Percentiles rank a stretch among this genome's conserved stretches.
phyloP scores from a whole-genome alignment of 2,329 filamentous ascomycete species.

The Nemania sp. region DNA sequence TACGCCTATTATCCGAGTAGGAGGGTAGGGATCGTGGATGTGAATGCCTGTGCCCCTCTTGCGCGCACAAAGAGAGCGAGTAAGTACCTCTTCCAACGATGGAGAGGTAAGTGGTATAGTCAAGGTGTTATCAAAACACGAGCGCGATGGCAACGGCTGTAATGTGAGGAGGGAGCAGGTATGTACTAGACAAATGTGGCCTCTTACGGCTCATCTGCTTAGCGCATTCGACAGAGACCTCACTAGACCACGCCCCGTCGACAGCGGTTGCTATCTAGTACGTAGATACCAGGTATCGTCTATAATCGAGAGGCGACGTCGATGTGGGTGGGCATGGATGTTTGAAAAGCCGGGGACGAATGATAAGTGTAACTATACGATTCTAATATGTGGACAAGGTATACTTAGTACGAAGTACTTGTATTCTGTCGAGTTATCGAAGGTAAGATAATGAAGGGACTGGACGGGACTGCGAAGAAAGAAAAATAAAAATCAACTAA shows the following conservation, averaged over 20 bases:
- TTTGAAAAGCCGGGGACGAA: conserved; percentile 4
- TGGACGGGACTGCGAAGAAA: not conserved
- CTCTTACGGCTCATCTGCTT: conserved; percentile 19
- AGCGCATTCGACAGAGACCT: not conserved
- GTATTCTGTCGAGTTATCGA: no score
- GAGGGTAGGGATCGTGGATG: conserved; percentile 12
- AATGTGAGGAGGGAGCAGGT: not conserved
- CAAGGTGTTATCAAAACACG: not conserved
- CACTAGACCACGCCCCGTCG: no score
- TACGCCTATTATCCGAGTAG: not conserved
- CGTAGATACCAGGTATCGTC: no score
- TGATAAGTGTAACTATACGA: not conserved
- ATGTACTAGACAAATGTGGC: conserved; percentile 10
- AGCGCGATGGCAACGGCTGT: not conserved
- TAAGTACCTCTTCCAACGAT: not conserved
- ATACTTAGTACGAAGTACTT: no score
- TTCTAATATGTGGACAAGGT: no score
- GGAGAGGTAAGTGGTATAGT: not conserved
- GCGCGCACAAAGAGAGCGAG: not conserved
- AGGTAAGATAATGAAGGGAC: not conserved
- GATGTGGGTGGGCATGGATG: conserved; percentile 7
- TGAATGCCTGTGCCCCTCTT: not conserved
- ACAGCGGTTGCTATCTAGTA: no score
- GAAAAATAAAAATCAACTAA: not conserved
- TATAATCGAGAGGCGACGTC: not conserved